These are phyloP conservation scores for Syncephalastrum racemosum DNA, from an alignment of 371 early-diverging fungal genomes.

Conservation along the genomic window DNA sequence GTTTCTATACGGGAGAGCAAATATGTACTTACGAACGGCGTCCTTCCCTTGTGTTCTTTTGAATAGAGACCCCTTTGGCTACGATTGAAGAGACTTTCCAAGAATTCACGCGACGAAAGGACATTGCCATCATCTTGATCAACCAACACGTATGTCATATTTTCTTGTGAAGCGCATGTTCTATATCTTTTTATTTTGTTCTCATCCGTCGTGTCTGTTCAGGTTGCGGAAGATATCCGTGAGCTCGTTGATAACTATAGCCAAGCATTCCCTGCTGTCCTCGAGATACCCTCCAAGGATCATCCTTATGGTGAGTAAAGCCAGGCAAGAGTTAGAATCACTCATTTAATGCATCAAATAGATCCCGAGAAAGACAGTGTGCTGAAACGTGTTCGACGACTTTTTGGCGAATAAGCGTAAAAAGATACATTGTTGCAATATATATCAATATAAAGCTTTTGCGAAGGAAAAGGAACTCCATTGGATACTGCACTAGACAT, in stretches of 20 bases:
- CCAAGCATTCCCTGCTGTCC: slow-evolving; percentile 93
- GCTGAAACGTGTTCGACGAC: slow-evolving; percentile 89
- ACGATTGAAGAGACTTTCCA: slow-evolving; percentile 89
- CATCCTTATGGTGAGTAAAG: slow-evolving; percentile 85
- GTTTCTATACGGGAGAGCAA: background rate
- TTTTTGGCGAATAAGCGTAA: slow-evolving; percentile 77
- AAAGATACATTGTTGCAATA: too few species aligned
- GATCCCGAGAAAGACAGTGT: slow-evolving; percentile 93
- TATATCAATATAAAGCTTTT: too few species aligned
- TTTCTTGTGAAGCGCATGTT: background rate
- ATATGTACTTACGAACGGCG: too few species aligned
- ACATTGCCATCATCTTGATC: slow-evolving; percentile 97
- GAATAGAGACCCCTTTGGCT: slow-evolving; percentile 83
- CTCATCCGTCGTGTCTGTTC: slow-evolving; percentile 4
- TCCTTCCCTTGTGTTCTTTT: background rate
- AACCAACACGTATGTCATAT: slow-evolving; percentile 87
- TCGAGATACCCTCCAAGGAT: slow-evolving; percentile 99
- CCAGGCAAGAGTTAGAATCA: slow-evolving; percentile 7
- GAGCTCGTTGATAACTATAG: slow-evolving; percentile 86
- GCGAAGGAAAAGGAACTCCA: too few species aligned
- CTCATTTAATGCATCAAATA: slow-evolving; percentile 15
- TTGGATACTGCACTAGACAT: too few species aligned
- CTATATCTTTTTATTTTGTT: slow-evolving; percentile 1
- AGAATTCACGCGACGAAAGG: slow-evolving; percentile 89
- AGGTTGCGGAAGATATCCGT: slow-evolving; percentile 95